phyloP scores from a whole-genome alignment of 441 rosid genomes.

The Gossypium schwendimanii region DNA sequence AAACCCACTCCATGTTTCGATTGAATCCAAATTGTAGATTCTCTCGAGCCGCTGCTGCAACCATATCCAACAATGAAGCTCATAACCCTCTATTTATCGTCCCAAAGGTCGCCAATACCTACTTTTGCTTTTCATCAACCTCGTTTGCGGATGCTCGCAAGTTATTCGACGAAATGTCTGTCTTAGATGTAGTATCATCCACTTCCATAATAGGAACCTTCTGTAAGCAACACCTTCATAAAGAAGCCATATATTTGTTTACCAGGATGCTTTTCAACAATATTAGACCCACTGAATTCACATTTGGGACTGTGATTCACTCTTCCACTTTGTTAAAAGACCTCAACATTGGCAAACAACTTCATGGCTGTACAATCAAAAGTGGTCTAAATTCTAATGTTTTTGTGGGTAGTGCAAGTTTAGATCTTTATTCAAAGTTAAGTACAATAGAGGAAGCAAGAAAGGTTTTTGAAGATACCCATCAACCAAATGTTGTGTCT shows the following conservation, averaged over 20 bases:
- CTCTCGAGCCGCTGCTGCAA: neutral
- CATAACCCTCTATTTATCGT: neutral
- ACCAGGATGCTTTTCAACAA: conserved; percentile 37
- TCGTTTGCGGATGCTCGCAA: conserved; percentile 11
- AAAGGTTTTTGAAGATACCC: conserved; percentile 51
- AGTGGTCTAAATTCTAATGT: conserved; percentile 58
- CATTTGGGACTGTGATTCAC: conserved; percentile 54
- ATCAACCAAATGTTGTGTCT: conserved; percentile 58
- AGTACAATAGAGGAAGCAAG: conserved; percentile 43
- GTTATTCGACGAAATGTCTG: conserved; percentile 47
- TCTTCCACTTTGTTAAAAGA: conserved; percentile 38
- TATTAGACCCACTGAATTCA: conserved; percentile 63
- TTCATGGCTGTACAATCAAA: conserved; percentile 53
- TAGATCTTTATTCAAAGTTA: conserved; percentile 56
- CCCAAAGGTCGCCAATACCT: neutral
- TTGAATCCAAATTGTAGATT: neutral
- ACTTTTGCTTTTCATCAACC: neutral
- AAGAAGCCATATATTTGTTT: conserved; percentile 46
- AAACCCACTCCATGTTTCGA: neutral
- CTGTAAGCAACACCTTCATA: conserved; percentile 31
- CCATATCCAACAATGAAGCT: neutral
- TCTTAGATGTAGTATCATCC: conserved; percentile 39
- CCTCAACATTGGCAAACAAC: conserved; percentile 43
- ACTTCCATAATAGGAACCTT: conserved; percentile 39
- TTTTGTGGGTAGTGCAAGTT: conserved; percentile 60